phyloP scores from a whole-genome alignment of 2,329 filamentous ascomycete genomes.

The Neurospora crassa region DNA sequence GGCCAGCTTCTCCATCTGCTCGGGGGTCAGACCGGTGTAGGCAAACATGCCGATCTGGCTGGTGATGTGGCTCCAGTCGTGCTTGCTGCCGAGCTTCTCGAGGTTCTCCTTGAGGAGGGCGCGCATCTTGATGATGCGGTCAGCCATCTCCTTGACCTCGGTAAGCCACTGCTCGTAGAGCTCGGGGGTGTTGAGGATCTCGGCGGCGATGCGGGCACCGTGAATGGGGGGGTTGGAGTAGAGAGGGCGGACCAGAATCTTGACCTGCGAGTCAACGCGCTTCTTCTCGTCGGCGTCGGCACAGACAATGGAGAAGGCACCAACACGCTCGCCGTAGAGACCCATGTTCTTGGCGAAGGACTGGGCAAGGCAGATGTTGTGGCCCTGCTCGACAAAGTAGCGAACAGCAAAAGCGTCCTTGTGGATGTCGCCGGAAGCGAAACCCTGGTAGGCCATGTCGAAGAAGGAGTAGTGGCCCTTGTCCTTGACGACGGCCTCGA shows the following conservation, averaged over 20 bases:
- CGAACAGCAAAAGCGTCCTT: constrained; percentile 89
- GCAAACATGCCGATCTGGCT: constrained; percentile 99
- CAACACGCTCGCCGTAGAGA: constrained; percentile 96
- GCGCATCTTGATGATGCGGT: constrained; percentile 98
- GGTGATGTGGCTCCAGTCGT: constrained; percentile 98
- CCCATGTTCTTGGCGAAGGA: constrained; percentile 99
- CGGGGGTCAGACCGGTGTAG: constrained; percentile 83
- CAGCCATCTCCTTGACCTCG: constrained; percentile 98
- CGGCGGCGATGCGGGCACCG: constrained; percentile 85
- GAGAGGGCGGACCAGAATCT: constrained; percentile 91
- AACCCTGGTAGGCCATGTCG: constrained; percentile 99
- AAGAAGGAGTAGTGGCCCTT: constrained; percentile 92
- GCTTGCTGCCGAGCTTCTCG: constrained; percentile 87
- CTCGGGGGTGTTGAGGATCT: constrained; percentile 77
- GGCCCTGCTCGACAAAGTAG: constrained; percentile 87
- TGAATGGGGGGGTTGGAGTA: constrained; percentile 98
- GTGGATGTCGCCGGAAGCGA: constrained; percentile 85
- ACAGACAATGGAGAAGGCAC: constrained; percentile 89
- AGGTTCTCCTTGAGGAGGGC: constrained; percentile 89
- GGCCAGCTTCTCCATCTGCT: constrained; percentile 85
- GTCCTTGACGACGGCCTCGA: constrained; percentile 77
- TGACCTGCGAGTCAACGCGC: constrained; percentile 93
- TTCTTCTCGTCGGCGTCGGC: constrained; percentile 84
- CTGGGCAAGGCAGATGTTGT: constrained; percentile 80
- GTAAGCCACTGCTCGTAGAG: constrained; percentile 91